Evolutionary conservation across 2,329 filamentous ascomycete species (phyloP).

Genomic region (Trichoderma koningii): DNA sequence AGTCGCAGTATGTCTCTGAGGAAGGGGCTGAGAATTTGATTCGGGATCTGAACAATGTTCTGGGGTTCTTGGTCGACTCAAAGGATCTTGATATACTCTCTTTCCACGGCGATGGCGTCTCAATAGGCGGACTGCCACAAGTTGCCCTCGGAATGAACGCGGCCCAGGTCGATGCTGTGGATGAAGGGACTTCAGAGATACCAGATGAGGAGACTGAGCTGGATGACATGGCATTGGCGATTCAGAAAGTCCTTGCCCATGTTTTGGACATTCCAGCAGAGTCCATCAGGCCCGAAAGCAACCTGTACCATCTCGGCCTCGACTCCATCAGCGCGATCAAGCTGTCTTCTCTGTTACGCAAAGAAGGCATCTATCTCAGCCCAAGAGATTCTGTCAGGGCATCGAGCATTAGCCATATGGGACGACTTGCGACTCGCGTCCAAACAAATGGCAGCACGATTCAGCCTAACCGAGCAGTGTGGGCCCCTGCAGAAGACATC

Average conservation of each 20-base stretch:
- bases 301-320: slow-evolving; percentile 80
- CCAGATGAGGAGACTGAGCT: slow-evolving; percentile 33
- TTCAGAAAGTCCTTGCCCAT: slow-evolving; percentile 53
- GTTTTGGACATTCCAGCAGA: slow-evolving; percentile 62
- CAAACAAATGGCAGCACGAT: not conserved
- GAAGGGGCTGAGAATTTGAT: slow-evolving; percentile 55
- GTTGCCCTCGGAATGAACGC: slow-evolving; percentile 2
- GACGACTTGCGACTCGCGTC: slow-evolving; percentile 34
- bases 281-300: slow-evolving; percentile 62
- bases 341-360: slow-evolving; percentile 69
- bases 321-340: slow-evolving; percentile 94
- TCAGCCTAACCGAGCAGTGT: slow-evolving; percentile 22
- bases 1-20: slow-evolving; percentile 55
- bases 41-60: slow-evolving; percentile 57
- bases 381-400: slow-evolving; percentile 73
- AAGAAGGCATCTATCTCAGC: slow-evolving; percentile 60
- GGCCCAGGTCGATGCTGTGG: not conserved
- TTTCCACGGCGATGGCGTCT: slow-evolving; percentile 55
- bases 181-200: accelerated
- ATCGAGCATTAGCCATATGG: slow-evolving; percentile 66
- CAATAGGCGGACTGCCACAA: slow-evolving; percentile 64
- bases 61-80: slow-evolving; percentile 57
- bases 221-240: slow-evolving; percentile 40
- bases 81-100: slow-evolving; percentile 55
- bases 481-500: slow-evolving; percentile 42